Base-by-base conservation (phyloP, 2,329 filamentous ascomycete species). In the Penicillium sp. region DNA sequence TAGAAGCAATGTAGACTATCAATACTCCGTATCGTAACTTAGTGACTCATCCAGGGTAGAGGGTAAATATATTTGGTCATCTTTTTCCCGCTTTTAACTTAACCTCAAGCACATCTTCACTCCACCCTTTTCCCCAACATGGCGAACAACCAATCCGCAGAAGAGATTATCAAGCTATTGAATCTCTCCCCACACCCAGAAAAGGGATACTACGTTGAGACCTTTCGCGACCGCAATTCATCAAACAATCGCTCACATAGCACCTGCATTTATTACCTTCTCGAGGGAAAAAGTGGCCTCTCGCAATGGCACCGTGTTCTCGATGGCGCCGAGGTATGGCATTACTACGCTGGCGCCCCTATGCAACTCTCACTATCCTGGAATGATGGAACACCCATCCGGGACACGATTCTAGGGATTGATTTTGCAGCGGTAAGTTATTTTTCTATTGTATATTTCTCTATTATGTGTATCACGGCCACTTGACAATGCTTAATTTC, bases 201-300 rank as follows among this genome's bases (percentile, higher is more conserved):
- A 56, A 82, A 81, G 46, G 81, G 81, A 19, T 82, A 75, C 65
- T 83, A 73, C 62, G 51, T 75, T 51, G 73, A 83, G 62, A 82
- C 77, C 0, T 83, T 80, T 61, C 72, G 74, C 42, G 81, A 83
- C 66, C 4, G 65, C 0, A 61, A 65, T 3, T 66, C 61, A 0
- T 48, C 49, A 35, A 63, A 67, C 12, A 69, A 64, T 41, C 80
- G 80, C 55, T 78, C 80, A 2, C 57, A 71, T 55, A 81, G 78
- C 69, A 82, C 81, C 1, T 75, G 74, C 49, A 84, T 83, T 64
- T 84, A 83, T 71, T 83, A 83, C 62, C 75, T 83, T 0, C 77
- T 84, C 6, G 77, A 82, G 54, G 77, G 78, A 35, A 60, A 69
- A 8, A 68, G 62, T 1, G 76, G 78, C 0, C 62, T 73, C 19